Conservation (phyloP, 768 basidiomycete species). For the Phylloporus sp. region DNA sequence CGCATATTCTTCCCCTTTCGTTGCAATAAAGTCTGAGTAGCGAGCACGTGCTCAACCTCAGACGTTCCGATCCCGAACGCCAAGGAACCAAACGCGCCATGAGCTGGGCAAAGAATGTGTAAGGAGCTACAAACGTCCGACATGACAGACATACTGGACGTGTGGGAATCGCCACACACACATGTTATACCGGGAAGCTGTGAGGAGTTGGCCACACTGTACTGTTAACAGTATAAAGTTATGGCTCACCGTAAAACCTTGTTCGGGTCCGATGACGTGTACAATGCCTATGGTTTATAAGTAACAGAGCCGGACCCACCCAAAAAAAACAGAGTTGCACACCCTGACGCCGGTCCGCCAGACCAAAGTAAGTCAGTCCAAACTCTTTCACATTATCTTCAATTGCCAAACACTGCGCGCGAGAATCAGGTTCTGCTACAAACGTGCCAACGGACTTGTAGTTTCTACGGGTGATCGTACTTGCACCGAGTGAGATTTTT, state of each 20-base stretch:
- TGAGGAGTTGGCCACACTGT: conserved; percentile 1
- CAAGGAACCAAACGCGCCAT: conserved; percentile 89
- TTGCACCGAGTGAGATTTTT: conserved; percentile 24
- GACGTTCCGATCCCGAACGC: conserved; percentile 94
- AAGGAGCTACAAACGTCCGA: background rate
- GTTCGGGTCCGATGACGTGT: conserved; percentile 90
- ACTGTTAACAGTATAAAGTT: background rate
- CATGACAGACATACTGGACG: conserved; percentile 60
- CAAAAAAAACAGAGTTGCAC: conserved; percentile 6
- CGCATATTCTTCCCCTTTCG: conserved; percentile 91
- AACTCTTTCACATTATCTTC: conserved; percentile 92
- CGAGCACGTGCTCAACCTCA: conserved; percentile 91
- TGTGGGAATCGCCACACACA: conserved; percentile 93
- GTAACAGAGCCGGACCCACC: conserved; percentile 6
- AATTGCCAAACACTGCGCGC: conserved; percentile 77
- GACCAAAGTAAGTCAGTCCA: conserved; percentile 87
- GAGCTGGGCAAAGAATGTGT: conserved; percentile 44
- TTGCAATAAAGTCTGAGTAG: conserved; percentile 86
- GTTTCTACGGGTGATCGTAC: conserved; percentile 70
- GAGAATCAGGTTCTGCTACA: conserved; percentile 80
- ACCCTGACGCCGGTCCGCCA: conserved; percentile 89
- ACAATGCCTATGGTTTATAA: conserved; percentile 59
- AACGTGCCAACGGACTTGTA: conserved; percentile 69
- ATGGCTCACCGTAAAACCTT: conserved; percentile 77
- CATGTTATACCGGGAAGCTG: conserved; percentile 76